Conservation (phyloP, 345 rosid genomes). For the Excoecaria cochinchinensis region DNA sequence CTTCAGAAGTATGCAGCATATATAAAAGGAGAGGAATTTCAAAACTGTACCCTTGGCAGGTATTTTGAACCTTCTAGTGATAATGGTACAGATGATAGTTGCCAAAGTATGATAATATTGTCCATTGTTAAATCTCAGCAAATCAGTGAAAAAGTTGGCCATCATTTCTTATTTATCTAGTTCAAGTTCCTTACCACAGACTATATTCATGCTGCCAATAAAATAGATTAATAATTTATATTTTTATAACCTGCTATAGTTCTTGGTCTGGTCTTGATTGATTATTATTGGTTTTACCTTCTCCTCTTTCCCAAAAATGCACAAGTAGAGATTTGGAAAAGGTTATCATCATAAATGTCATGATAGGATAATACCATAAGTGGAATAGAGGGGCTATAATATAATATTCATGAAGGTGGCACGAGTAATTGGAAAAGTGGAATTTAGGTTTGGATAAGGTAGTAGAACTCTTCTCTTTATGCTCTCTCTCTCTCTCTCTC, state of each 20-base stretch:
- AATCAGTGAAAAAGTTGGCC: background rate
- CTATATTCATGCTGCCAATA: background rate
- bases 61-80: slow-evolving; percentile 18
- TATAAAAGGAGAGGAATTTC: slow-evolving; percentile 82
- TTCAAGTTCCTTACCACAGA: background rate
- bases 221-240: background rate
- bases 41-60: slow-evolving; percentile 95
- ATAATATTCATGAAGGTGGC: background rate
- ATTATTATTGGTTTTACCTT: background rate
- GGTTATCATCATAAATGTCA: background rate
- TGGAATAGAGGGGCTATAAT: background rate
- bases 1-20: slow-evolving; percentile 63
- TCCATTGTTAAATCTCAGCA: background rate
- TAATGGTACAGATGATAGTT: background rate
- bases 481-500: background rate
- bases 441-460: background rate
- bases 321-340: background rate
- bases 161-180: background rate
- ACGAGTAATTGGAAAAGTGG: background rate
- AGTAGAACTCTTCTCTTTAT: background rate
- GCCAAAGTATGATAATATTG: background rate
- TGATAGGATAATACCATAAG: background rate
- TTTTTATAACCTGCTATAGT: background rate
- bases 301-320: background rate
- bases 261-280: background rate